These are phyloP conservation scores for Backusella luteola DNA, from an alignment of 192 early-diverging fungal species.

Conservation along the genomic window DNA sequence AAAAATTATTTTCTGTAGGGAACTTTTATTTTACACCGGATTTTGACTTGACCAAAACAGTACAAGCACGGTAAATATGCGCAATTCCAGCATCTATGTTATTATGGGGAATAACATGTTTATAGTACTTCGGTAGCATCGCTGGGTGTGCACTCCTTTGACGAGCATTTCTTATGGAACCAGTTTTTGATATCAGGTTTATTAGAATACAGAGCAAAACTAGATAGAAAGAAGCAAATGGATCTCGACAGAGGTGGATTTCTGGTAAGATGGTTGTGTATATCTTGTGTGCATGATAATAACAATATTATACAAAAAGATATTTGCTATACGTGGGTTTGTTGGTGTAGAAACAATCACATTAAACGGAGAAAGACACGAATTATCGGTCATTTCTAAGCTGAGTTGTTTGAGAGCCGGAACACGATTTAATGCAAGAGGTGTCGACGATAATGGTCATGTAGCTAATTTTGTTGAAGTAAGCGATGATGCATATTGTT, in stretches of 20 bases:
- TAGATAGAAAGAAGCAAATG: slow-evolving; percentile 59
- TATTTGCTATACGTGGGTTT: slow-evolving; percentile 76
- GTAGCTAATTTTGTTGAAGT: slow-evolving; percentile 98
- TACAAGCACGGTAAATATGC: slow-evolving; percentile 61
- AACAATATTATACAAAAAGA: slow-evolving; percentile 34
- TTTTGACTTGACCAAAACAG: slow-evolving; percentile 84
- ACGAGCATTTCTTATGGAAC: slow-evolving; percentile 93
- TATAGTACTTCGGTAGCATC: slow-evolving; percentile 42
- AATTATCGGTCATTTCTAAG: slow-evolving; percentile 69
- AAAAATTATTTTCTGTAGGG: slow-evolving; percentile 79
- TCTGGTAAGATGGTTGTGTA: slow-evolving; percentile 45
- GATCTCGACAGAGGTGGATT: slow-evolving; percentile 74
- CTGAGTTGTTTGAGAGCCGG: slow-evolving; percentile 82
- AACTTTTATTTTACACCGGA: slow-evolving; percentile 91
- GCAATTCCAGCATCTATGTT: neutral
- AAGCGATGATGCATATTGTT: neutral
- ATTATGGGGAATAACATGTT: neutral
- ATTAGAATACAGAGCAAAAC: slow-evolving; percentile 76
- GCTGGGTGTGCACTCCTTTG: slow-evolving; percentile 54
- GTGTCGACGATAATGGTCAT: slow-evolving; percentile 94
- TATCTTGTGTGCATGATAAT: neutral
- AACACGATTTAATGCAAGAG: slow-evolving; percentile 91
- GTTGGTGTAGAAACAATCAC: slow-evolving; percentile 52
- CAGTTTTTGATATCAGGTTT: slow-evolving; percentile 77
- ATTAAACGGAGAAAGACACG: slow-evolving; percentile 36